phyloP scores from a whole-genome alignment of 192 early-diverging fungal species.

The Backusella sp. region DNA sequence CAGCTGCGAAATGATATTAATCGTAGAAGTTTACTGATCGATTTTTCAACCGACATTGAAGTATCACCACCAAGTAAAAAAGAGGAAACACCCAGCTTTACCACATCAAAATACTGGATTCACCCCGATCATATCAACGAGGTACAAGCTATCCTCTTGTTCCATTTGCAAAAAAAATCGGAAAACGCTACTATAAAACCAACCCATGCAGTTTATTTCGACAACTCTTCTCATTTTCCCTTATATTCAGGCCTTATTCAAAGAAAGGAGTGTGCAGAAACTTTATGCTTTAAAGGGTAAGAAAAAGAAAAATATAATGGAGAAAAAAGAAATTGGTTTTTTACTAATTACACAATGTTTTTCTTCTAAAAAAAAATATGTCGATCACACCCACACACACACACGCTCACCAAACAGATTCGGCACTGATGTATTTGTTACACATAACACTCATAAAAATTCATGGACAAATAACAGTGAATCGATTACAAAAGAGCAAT shows the following conservation, averaged over 20 bases:
- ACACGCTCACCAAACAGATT: neutral
- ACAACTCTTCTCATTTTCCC: neutral
- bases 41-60: neutral
- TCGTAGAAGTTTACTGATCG: neutral
- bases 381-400: no score
- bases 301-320: neutral
- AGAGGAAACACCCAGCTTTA: neutral
- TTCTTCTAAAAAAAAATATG: no score
- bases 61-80: neutral
- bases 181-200: conserved; percentile 55
- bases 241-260: conserved; percentile 10
- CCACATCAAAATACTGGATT: conserved; percentile 73
- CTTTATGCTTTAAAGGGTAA: neutral
- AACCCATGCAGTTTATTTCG: conserved; percentile 4
- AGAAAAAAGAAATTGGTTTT: neutral
- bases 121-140: conserved; percentile 88
- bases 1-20: neutral
- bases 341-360: neutral
- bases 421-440: neutral
- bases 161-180: conserved; percentile 61
- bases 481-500: neutral
- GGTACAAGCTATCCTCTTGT: conserved; percentile 81
- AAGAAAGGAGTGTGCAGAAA: neutral
- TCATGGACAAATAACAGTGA: neutral
- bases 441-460: neutral